Conservation (phyloP, 2,329 filamentous ascomycete genomes). For the Phialophora expanda region DNA sequence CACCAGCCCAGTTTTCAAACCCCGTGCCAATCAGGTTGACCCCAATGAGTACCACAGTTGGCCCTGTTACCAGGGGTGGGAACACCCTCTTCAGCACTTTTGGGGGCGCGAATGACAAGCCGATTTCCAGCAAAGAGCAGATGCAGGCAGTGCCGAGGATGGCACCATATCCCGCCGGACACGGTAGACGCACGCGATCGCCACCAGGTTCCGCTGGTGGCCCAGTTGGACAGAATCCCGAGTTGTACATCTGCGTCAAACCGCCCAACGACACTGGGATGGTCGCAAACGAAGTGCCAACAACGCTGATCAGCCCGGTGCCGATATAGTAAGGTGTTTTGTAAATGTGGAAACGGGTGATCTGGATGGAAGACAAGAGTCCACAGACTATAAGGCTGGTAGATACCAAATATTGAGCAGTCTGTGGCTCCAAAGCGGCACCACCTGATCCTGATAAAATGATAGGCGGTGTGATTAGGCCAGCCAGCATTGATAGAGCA, state of each 20-base stretch:
- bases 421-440: constrained; percentile 61
- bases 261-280: constrained; percentile 68
- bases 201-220: constrained; percentile 44
- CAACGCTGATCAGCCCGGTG: constrained; percentile 70
- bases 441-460: constrained; percentile 62
- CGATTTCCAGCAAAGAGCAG: constrained; percentile 63
- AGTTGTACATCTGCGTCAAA: constrained; percentile 66
- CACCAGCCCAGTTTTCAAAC: constrained; percentile 71
- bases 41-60: constrained; percentile 70
- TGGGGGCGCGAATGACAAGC: constrained; percentile 68
- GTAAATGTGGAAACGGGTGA: constrained; percentile 67
- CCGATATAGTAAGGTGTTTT: constrained; percentile 67
- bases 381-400: constrained; percentile 71
- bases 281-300: constrained; percentile 71
- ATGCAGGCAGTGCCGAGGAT: constrained; percentile 61
- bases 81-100: constrained; percentile 66
- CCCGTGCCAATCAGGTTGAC: constrained; percentile 66
- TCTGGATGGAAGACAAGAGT: constrained; percentile 68
- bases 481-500: constrained; percentile 68
- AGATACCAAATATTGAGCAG: constrained; percentile 69
- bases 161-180: constrained; percentile 69
- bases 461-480: constrained; percentile 67
- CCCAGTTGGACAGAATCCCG: constrained; percentile 63
- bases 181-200: constrained; percentile 63
- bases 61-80: constrained; percentile 70